Base-by-base conservation (phyloP, 2,329 filamentous ascomycete species). In the Venturia carpophila region DNA sequence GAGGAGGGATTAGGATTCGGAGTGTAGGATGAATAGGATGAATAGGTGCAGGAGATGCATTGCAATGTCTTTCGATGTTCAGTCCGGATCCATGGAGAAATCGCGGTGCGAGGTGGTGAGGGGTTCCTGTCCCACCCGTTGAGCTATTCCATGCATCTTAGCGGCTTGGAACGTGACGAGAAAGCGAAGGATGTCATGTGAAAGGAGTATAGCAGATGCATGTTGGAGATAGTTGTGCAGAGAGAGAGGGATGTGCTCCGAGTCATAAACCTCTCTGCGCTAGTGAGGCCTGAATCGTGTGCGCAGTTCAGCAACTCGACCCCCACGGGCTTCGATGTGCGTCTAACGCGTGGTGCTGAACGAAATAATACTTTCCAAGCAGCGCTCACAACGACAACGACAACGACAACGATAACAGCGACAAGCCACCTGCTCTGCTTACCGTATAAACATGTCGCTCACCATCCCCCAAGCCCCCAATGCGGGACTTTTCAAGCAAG, bases 381-480 rank as follows among this genome's bases (percentile, higher is more conserved):
- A 39, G 6, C 11, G 5, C 11, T 5, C 37, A 11, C 37, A 39
- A 39, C 37, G 37, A 39, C 37, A 39, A 39, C 11, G 11, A 39
- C 37, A 39, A 39, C 37, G 11, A 39, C 37, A 39, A 39, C 37
- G 11, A 47, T 19, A 21, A 56, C 27, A 56, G 30, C 30, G 3
- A 34, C 30, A 34, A 34, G 6, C 30, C 30, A 34, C 30, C 30
- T 34, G 30, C 30, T 34, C 30, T 34, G 30, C 30, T 34, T 6
- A 34, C 30, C 30, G 6, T 34, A 34, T 6, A 34, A 34, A 70
- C 72, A 97, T 99, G 94, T 99, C 94, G 79, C 87, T 99, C 76
- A 91, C 92, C 75, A 95, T 99, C 75, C 94, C 94, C 69, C 91
- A 87, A 78, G 93, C 94, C 72, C 94, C 94, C 68, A 96, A 97